Base-by-base conservation (phyloP, 2,329 filamentous ascomycete species). In the Incumbomyces lentus region DNA sequence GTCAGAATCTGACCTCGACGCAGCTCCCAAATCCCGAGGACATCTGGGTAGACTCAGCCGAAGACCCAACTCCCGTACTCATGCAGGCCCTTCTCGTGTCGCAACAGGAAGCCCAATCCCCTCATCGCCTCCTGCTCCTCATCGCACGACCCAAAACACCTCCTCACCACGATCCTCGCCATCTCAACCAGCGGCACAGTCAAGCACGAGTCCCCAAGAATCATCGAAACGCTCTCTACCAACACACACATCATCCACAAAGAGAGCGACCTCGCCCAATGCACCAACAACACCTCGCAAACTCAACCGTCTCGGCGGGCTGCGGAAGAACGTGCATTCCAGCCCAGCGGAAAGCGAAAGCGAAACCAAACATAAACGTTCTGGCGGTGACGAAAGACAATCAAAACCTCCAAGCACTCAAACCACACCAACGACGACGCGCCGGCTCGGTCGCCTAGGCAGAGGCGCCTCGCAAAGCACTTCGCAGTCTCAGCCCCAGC, bases 391-490 rank as follows among this genome's bases (percentile, higher is more conserved):
- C 12, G 14, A 48, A 52, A 26, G 37, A 48, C 37, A 40, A 56
- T 51, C 30, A 11, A 37, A 18, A 38, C 17, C 12, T 18, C 18
- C 37, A 31, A 39, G 18, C 42, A 30, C 19, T 12, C 47, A 61
- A 55, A 34, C 49, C 32, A 52, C 62, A 54, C 55, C 51, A 45
- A 7, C 43, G 17, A 7, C 43, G 17, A 51, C 55, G 47, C 12
- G 64, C 60, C 44, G 41, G 39, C 52, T 68, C 2, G 65, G 66
- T 2, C 55, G 62, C 31, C 64, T 68, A 45, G 63, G 65, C 22
- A 61, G 46, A 49, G 19, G 44, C 2, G 32, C 46, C 33, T 50
- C n/a, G 6, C 47, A 39, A 35, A 11, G 29, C 8, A 33, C 30
- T 18, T 40, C 40, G 11, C 38, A 47, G 40, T 29, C 33, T 40